Conservation (phyloP, 495 filamentous ascomycete species). For the Lentithecium fluviatile region DNA sequence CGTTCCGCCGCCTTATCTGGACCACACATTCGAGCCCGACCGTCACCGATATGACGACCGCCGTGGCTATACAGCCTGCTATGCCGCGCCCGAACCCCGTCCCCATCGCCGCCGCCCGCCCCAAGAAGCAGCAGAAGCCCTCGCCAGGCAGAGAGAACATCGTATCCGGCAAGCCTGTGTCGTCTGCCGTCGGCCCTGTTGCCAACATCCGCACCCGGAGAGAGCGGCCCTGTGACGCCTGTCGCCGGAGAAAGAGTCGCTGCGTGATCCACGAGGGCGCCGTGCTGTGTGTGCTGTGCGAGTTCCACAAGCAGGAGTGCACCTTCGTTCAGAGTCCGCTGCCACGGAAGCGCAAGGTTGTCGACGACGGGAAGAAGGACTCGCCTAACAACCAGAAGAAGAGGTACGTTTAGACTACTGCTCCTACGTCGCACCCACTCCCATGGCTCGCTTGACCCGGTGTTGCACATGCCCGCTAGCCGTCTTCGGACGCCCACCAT, state of each 20-base stretch:
- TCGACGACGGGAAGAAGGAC: conserved; percentile 37
- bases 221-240: conserved; percentile 61
- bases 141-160: conserved; percentile 41
- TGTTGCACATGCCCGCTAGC: conserved; percentile 14
- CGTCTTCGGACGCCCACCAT: conserved; percentile 7
- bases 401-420: conserved; percentile 34
- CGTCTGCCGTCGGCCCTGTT: conserved; percentile 25
- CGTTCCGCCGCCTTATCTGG: conserved; percentile 31
- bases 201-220: conserved; percentile 40
- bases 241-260: conserved; percentile 77
- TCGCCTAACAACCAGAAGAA: conserved; percentile 35
- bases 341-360: conserved; percentile 53
- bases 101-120: conserved; percentile 38
- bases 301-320: conserved; percentile 52
- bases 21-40: conserved; percentile 14
- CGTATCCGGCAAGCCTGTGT: conserved; percentile 36
- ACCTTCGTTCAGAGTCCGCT: conserved; percentile 50
- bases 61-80: conserved; percentile 41
- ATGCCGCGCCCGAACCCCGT: conserved; percentile 41
- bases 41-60: conserved; percentile 40
- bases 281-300: conserved; percentile 61
- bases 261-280: conserved; percentile 92
- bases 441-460: conserved; percentile 6
- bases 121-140: conserved; percentile 30
- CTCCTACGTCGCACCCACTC: conserved; percentile 5